Evolutionary conservation across 176 grass and related monocot genomes (phyloP).

Genomic region (Aegilops umbellulata): DNA sequence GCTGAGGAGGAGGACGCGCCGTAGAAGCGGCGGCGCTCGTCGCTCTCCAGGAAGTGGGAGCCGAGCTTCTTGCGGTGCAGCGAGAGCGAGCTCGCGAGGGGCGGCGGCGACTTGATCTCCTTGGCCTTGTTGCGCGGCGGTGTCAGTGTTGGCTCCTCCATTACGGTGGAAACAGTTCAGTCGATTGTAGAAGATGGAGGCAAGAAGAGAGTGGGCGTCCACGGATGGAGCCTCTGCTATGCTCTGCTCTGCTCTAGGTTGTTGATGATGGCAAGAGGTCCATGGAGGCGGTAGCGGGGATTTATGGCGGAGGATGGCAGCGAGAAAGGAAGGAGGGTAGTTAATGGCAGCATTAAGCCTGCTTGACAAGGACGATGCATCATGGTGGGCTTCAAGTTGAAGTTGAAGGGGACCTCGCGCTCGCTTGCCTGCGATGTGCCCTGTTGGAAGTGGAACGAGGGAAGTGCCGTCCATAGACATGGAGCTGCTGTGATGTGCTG

Average conservation of each 20-base stretch:
- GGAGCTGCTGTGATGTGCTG: no score
- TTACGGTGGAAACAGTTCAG: not conserved
- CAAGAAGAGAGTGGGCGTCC: not conserved
- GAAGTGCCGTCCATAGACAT: no score
- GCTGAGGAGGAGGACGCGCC: not conserved
- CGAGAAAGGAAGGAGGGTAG: not conserved
- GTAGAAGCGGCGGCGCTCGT: conserved; percentile 50
- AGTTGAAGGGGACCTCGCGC: no score
- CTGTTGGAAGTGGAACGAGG: no score
- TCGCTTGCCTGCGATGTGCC: no score
- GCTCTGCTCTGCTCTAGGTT: no score
- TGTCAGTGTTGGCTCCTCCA: not conserved
- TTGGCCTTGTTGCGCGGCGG: not conserved
- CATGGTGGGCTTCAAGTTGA: no score
- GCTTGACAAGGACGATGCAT: not conserved
- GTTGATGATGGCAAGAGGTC: no score
- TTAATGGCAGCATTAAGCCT: conserved; percentile 3
- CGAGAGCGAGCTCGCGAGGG: not conserved
- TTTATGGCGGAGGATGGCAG: not conserved
- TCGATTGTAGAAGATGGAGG: no score
- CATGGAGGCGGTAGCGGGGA: not conserved
- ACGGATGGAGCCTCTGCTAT: no score
- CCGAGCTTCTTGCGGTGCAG: conserved; percentile 55
- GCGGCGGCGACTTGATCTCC: conserved; percentile 70
- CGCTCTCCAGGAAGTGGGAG: conserved; percentile 67